Conservation (phyloP, 768 basidiomycete species). For the Phaeotremella fagi region DNA sequence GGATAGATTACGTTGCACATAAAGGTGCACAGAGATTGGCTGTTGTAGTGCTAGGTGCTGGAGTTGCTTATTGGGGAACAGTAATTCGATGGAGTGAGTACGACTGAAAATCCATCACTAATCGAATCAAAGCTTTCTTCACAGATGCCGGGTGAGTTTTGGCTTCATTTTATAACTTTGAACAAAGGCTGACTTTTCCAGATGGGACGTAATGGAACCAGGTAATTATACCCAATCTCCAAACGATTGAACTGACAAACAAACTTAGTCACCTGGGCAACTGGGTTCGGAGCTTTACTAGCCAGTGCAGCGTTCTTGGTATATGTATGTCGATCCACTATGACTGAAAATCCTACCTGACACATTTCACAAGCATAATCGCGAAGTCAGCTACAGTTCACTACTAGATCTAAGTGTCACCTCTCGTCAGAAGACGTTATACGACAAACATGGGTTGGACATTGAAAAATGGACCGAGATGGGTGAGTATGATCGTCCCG, state of each 20-base stretch:
- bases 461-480: slow-evolving; percentile 60
- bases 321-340: slow-evolving; percentile 9
- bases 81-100: slow-evolving; percentile 62
- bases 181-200: no score
- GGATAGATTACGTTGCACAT: slow-evolving; percentile 56
- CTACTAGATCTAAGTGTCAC: slow-evolving; percentile 60
- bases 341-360: not conserved
- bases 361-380: slow-evolving; percentile 38
- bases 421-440: slow-evolving; percentile 57
- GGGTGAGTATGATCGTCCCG: slow-evolving; percentile 25
- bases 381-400: slow-evolving; percentile 60
- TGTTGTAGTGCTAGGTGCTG: slow-evolving; percentile 57
- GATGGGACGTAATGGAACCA: slow-evolving; percentile 62
- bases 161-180: no score
- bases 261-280: slow-evolving; percentile 35
- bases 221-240: no score
- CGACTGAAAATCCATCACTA: not conserved
- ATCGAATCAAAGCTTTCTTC: slow-evolving; percentile 33
- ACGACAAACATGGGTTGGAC: slow-evolving; percentile 59
- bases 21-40: slow-evolving; percentile 59
- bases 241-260: no score
- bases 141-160: slow-evolving; percentile 48
- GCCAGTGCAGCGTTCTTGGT: slow-evolving; percentile 31
- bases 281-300: slow-evolving; percentile 32
- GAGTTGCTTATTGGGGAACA: slow-evolving; percentile 62